Conservation (phyloP, 768 basidiomycete species). For the Cyathus striatus region DNA sequence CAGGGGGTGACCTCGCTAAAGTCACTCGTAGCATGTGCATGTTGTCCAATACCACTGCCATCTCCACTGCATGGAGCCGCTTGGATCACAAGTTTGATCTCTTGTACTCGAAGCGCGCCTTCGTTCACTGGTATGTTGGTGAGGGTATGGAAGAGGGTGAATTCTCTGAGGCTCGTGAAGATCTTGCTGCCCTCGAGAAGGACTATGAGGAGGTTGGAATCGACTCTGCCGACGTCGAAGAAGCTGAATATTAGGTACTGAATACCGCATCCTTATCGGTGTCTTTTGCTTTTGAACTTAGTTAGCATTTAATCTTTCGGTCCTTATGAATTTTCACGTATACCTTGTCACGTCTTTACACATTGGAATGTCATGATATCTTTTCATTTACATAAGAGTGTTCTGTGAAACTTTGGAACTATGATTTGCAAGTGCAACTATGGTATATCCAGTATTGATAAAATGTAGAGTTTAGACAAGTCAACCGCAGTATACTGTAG, state of each 20-base stretch:
- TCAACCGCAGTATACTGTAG: background rate
- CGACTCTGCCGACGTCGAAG: conserved; percentile 70
- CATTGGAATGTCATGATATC: conserved; percentile 22
- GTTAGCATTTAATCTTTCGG: conserved; percentile 9
- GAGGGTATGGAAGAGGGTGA: conserved; percentile 99
- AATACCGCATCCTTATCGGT: conserved; percentile 8
- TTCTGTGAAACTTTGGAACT: background rate
- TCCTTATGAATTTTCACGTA: conserved; percentile 22
- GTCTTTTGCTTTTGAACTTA: conserved; percentile 8
- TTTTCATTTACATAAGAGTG: conserved; percentile 3
- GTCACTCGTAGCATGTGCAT: conserved; percentile 93
- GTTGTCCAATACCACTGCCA: conserved; percentile 92
- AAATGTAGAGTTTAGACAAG: background rate
- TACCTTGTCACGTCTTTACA: conserved; percentile 17
- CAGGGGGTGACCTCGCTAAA: conserved; percentile 94
- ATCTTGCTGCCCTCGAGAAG: conserved; percentile 95
- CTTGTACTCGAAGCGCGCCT: conserved; percentile 94
- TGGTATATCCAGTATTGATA: no score
- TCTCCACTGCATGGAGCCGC: conserved; percentile 92
- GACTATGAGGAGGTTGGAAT: conserved; percentile 89
- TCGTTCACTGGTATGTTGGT: conserved; percentile 94
- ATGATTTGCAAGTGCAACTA: no score
- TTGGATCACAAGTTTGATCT: conserved; percentile 97
- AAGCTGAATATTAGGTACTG: conserved; percentile 59
- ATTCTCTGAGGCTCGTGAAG: conserved; percentile 97